These are phyloP conservation scores for Cryphonectria carpinicola DNA, from an alignment of 2,329 filamentous ascomycete genomes.

Conservation along the genomic window DNA sequence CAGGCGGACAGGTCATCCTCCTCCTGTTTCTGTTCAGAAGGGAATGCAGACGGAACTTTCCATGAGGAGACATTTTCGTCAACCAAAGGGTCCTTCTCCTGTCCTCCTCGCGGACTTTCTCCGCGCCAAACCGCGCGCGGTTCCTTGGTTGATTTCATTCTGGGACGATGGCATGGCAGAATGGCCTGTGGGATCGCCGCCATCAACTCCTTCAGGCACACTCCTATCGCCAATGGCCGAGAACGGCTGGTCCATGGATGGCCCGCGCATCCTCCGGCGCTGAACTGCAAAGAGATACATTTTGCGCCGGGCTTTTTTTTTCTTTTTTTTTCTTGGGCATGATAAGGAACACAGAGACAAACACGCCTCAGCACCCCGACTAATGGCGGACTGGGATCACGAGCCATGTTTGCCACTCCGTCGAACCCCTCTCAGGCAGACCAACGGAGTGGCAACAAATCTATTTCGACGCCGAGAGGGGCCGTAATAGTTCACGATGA, in stretches of 20 bases:
- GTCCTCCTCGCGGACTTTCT: not conserved
- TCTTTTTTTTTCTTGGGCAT: too few species aligned
- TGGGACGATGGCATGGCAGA: not conserved
- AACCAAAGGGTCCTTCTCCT: not conserved
- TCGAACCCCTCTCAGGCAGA: not conserved
- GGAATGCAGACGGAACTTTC: not conserved
- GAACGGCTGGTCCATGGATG: too few species aligned
- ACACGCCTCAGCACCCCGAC: not conserved
- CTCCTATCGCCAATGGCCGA: not conserved
- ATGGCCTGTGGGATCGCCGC: conserved; percentile 5
- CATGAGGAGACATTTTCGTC: not conserved
- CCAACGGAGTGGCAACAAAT: not conserved
- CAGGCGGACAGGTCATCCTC: not conserved
- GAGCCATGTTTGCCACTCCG: not conserved
- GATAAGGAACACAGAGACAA: not conserved
- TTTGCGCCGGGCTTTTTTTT: not conserved
- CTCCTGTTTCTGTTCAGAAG: not conserved
- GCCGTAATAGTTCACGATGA: not conserved
- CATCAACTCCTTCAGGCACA: conserved; percentile 15
- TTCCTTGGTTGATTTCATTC: not conserved
- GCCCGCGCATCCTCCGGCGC: not conserved
- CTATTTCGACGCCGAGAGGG: not conserved
- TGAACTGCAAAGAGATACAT: not conserved
- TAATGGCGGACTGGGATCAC: not conserved
- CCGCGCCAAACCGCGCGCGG: not conserved